These are phyloP conservation scores for Serendipita sp. DNA, from an alignment of 768 basidiomycete species.

Conservation along the genomic window DNA sequence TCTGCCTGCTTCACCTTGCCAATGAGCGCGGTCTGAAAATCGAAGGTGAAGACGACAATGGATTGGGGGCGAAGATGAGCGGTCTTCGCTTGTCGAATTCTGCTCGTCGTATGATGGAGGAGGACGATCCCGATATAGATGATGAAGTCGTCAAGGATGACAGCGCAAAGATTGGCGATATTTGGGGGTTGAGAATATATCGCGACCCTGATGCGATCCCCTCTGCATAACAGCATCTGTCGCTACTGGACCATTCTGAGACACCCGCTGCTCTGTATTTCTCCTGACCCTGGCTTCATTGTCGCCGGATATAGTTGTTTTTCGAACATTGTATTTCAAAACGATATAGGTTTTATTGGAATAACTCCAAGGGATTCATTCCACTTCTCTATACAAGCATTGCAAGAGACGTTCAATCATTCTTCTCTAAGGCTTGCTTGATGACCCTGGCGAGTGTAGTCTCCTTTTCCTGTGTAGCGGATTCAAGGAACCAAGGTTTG, in stretches of 20 bases:
- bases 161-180: constrained; percentile 12
- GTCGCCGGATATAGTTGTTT: background rate
- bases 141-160: constrained; percentile 12
- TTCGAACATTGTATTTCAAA: no score
- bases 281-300: background rate
- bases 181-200: constrained; percentile 14
- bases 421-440: background rate
- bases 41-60: constrained; percentile 21
- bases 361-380: no score
- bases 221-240: constrained; percentile 9
- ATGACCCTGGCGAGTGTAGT: constrained; percentile 7
- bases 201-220: constrained; percentile 14
- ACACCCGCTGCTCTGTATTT: background rate
- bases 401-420: no score
- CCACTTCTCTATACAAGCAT: no score
- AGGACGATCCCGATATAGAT: constrained; percentile 15
- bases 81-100: background rate
- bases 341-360: no score
- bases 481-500: constrained; percentile 70
- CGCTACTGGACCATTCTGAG: background rate
- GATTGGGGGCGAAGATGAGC: constrained; percentile 5
- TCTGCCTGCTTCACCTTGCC: constrained; percentile 87
- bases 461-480: constrained; percentile 19
- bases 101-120: constrained; percentile 11
- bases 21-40: constrained; percentile 92